Base-by-base conservation (phyloP, 768 basidiomycete species). In the Tricholoma matsutake region DNA sequence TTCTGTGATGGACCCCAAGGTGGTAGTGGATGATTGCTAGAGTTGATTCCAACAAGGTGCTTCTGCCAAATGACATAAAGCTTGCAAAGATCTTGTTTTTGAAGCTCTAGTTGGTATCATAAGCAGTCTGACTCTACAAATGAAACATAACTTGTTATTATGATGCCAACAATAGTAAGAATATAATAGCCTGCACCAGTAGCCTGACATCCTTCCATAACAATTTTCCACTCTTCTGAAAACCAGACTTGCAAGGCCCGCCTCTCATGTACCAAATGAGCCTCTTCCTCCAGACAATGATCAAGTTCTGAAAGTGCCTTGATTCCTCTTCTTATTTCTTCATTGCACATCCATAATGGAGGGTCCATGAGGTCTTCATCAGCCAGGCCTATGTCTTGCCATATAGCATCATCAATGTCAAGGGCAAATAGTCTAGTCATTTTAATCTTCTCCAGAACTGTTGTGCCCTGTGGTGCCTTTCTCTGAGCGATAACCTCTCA, bases 331-430 rank as follows among this genome's bases (percentile, higher is more conserved):
- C 66, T 56, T 0, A 73, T 66, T 9, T 61, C 55, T 3, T 68
- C 58, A 64, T 76, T 65, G 3, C 67, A 63, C 0, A 76, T 64
- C 77, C 78, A 78, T 7, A 25, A 28, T 0, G 67, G 67, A 35
- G 35, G 35, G 35, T 35, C 35, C 10, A 63, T 13, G 18, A 53
- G 45, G 51, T 47, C 22, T 43, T 71, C 64, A 22, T 73, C 68
- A n/a, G n/a, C n/a, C n/a, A n/a, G n/a, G n/a, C n/a, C n/a, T n/a
- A n/a, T n/a, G n/a, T n/a, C n/a, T n/a, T n/a, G n/a, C n/a, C n/a
- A n/a, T n/a, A n/a, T n/a, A n/a, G n/a, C n/a, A n/a, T n/a, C n/a
- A n/a, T n/a, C n/a, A n/a, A n/a, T n/a, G n/a, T n/a, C n/a, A n/a
- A n/a, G n/a, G n/a, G n/a, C n/a, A n/a, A n/a, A n/a, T n/a, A n/a